Conservation (phyloP, 208 protist species). For the Phytomonas sp. region DNA sequence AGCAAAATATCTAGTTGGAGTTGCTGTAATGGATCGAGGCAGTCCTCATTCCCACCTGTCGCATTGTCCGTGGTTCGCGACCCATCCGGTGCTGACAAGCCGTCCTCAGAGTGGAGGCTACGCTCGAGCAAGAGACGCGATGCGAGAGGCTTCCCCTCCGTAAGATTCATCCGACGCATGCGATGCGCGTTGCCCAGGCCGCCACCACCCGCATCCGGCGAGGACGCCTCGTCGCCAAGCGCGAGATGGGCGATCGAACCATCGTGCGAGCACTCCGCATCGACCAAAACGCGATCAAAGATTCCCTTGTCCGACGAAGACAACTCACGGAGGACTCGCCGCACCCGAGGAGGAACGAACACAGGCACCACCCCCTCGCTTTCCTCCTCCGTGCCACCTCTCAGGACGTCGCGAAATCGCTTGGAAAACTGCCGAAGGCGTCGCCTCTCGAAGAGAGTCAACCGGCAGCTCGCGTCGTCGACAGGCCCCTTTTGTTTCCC, state of each 20-base stretch:
- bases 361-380: neutral
- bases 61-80: neutral
- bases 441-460: constrained; percentile 23
- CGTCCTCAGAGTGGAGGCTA: neutral
- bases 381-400: neutral
- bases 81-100: neutral
- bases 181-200: constrained; percentile 56
- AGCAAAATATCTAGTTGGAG: constrained; percentile 70
- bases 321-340: neutral
- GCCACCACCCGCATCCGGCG: neutral
- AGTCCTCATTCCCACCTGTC: neutral
- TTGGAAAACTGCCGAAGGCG: constrained; percentile 13
- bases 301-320: neutral
- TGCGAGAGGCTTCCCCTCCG: neutral
- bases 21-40: neutral
- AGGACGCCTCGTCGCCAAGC: constrained; percentile 10
- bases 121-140: neutral
- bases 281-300: constrained; percentile 84
- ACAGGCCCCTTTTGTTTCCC: no score
- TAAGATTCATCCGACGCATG: constrained; percentile 56
- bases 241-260: constrained; percentile 71
- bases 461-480: neutral
- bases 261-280: constrained; percentile 89
- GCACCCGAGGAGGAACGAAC: neutral
- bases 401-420: constrained; percentile 2